Conservation (phyloP, 2,329 filamentous ascomycete genomes). For the Mycosphaerelloides madeirae region DNA sequence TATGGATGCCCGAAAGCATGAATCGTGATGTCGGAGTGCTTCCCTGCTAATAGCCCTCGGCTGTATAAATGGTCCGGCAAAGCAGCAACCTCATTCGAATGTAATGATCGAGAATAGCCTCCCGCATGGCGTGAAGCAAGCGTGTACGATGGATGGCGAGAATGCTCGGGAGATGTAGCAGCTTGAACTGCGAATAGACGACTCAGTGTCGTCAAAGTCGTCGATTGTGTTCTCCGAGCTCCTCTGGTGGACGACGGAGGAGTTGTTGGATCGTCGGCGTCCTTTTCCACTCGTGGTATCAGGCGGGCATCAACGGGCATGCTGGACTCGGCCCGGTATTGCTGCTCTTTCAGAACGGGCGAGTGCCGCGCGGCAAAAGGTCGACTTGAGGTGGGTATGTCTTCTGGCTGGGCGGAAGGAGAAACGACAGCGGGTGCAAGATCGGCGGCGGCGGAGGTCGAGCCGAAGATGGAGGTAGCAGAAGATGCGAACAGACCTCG, state of each 20-base stretch:
- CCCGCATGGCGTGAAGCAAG: conserved; percentile 16
- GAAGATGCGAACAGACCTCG: conserved; percentile 17
- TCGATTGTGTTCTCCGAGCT: conserved; percentile 35
- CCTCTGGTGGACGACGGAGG: conserved; percentile 32
- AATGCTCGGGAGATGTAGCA: conserved; percentile 33
- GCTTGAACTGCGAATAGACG: conserved; percentile 42
- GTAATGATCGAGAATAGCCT: conserved; percentile 17
- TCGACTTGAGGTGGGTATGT: neutral
- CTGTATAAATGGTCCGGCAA: conserved; percentile 51
- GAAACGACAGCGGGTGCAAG: conserved; percentile 1
- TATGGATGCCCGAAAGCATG: conserved; percentile 51
- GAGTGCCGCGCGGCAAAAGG: conserved; percentile 2
- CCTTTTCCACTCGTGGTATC: conserved; percentile 45
- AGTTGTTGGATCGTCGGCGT: conserved; percentile 45
- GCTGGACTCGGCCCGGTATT: conserved; percentile 10
- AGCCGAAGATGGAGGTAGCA: conserved; percentile 18
- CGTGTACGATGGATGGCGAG: conserved; percentile 41
- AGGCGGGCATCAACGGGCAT: conserved; percentile 7
- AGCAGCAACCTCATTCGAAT: conserved; percentile 24
- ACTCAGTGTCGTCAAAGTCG: conserved; percentile 41
- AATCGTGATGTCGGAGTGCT: conserved; percentile 52
- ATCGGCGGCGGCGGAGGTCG: conserved; percentile 5
- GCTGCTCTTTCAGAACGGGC: conserved; percentile 12
- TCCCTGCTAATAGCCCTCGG: conserved; percentile 48
- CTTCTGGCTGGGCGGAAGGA: conserved; percentile 6